These are phyloP conservation scores for Suillus bovinus DNA, from an alignment of 768 basidiomycete species.

Conservation along the genomic window DNA sequence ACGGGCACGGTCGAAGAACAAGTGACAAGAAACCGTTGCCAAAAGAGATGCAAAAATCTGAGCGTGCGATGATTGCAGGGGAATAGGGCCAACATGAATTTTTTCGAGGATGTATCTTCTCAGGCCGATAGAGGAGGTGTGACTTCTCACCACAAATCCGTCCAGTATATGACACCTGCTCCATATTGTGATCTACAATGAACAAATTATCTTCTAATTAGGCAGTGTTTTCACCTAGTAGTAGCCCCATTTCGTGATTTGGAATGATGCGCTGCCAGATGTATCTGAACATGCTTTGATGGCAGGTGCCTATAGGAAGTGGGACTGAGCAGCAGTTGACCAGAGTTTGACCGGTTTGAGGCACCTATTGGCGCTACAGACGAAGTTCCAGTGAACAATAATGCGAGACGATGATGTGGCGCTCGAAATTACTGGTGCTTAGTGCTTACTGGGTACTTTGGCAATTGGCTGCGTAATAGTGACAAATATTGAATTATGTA, in stretches of 20 bases:
- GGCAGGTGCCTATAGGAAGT: background rate
- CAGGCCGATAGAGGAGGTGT: conserved; percentile 10
- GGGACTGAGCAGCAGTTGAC: too few species aligned
- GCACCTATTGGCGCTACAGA: too few species aligned
- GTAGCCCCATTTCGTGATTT: background rate
- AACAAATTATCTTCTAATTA: conserved; percentile 1
- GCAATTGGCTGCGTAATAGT: too few species aligned
- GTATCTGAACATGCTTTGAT: background rate
- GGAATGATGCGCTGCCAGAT: background rate
- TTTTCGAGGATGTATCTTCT: conserved; percentile 12
- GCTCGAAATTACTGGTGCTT: too few species aligned
- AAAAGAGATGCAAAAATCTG: background rate
- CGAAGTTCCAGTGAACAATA: too few species aligned
- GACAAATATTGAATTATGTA: too few species aligned
- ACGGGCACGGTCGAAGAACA: background rate
- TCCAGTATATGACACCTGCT: background rate
- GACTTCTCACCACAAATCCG: conserved; percentile 11
- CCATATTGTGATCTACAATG: background rate
- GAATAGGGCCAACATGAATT: background rate
- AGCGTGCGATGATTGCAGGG: conserved; percentile 6
- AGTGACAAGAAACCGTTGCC: conserved; percentile 8
- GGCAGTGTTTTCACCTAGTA: conserved; percentile 11
- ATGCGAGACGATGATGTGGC: too few species aligned
- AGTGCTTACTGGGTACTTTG: too few species aligned
- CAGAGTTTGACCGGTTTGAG: too few species aligned